Evolutionary conservation across 2,329 filamentous ascomycete genomes (phyloP).

Genomic region (Dryadomyces quercivorus): DNA sequence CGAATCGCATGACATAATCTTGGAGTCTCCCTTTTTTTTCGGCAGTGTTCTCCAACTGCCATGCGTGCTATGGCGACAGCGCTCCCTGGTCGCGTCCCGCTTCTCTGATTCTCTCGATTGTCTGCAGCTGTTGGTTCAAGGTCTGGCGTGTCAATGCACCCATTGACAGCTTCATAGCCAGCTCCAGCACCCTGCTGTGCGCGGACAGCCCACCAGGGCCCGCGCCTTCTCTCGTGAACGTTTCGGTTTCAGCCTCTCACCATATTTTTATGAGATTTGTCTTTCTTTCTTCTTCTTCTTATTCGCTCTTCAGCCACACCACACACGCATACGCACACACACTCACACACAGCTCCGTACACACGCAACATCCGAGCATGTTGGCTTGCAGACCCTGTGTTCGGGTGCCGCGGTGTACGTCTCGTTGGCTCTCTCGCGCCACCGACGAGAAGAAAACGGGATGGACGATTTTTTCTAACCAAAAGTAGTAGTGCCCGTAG

Average conservation of each 20-base stretch:
- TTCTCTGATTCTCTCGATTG: not conserved
- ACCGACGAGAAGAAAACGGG: not conserved
- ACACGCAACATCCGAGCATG: not conserved
- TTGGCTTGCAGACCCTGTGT: conserved; percentile 4
- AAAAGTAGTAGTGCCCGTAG: not conserved
- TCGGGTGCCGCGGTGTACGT: conserved; percentile 5
- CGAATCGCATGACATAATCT: not conserved
- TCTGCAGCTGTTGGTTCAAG: not conserved
- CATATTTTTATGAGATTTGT: not conserved
- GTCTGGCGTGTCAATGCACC: not conserved
- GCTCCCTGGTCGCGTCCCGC: not conserved
- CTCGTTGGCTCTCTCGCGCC: not conserved
- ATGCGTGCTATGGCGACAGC: not conserved
- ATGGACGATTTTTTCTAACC: not conserved
- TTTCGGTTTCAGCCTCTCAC: not conserved
- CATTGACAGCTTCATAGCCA: not conserved
- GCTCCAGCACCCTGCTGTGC: not conserved
- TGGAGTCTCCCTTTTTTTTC: not conserved
- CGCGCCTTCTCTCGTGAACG: too few species aligned
- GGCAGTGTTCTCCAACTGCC: not conserved
- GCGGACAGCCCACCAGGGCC: not conserved
- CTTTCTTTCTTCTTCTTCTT: not conserved
- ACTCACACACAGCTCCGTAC: too few species aligned
- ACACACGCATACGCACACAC: not conserved
- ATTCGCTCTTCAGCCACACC: not conserved